A percentile compares a stretch with the other conserved stretches of the same genome.
Evolutionary conservation across 352 stramenopile species (phyloP).

Genomic region (Globisporangium acanthophoron): DNA sequence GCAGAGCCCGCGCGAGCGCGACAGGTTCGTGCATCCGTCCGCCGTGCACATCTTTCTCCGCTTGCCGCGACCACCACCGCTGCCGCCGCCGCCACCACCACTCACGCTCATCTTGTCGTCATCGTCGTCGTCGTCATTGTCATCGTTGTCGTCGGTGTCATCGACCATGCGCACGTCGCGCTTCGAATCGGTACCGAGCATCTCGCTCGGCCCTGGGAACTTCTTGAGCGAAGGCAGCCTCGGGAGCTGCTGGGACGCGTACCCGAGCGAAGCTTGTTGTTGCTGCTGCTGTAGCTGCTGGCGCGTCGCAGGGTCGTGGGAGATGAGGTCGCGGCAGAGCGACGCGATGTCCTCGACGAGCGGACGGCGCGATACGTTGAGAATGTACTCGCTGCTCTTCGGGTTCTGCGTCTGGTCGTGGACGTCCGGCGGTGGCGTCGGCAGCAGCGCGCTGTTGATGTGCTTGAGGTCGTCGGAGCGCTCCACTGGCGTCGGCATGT

Average conservation of each 20-base stretch:
- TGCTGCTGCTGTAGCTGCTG: constrained; percentile 1
- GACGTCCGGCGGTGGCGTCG: constrained; percentile 54
- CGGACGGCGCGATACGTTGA: constrained; percentile 33
- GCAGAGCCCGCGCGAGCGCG: constrained; percentile 68
- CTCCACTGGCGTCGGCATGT: constrained; percentile 68
- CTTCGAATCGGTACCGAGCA: constrained; percentile 8
- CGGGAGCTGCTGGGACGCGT: neutral
- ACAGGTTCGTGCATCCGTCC: constrained; percentile 72
- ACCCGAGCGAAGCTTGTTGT: neutral
- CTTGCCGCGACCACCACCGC: constrained; percentile 43
- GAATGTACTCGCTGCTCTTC: constrained; percentile 58
- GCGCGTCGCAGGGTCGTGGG: constrained; percentile 36
- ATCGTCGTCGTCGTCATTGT: constrained; percentile 16
- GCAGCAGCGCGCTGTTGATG: constrained; percentile 71
- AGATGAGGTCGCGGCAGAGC: constrained; percentile 71
- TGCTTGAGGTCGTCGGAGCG: constrained; percentile 60
- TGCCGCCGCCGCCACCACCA: constrained; percentile 17
- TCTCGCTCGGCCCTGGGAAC: constrained; percentile 8
- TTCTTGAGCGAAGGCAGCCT: constrained; percentile 6
- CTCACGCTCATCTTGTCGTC: constrained; percentile 17
- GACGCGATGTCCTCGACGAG: constrained; percentile 76
- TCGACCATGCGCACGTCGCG: constrained; percentile 11
- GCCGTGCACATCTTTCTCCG: constrained; percentile 78
- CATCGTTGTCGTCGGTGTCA: constrained; percentile 5
- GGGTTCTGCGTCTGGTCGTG: constrained; percentile 55